Conservation (phyloP, 2,329 filamentous ascomycete genomes). For the Rhinocladiella similis region DNA sequence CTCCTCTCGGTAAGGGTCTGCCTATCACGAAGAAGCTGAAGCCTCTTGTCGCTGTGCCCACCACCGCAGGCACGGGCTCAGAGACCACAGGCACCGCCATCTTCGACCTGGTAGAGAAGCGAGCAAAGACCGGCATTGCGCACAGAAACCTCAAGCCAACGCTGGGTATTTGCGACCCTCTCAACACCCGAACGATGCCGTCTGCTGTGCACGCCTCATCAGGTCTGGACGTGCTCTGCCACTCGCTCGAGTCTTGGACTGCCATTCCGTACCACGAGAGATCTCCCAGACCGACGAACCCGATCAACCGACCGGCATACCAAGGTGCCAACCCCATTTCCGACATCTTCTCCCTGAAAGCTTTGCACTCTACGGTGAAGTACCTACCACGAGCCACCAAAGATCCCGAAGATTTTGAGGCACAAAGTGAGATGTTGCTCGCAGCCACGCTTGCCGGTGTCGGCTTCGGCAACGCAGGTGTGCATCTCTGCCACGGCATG, state of each 20-base stretch:
- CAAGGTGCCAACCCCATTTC: conserved; percentile 97
- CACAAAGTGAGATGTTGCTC: conserved; percentile 92
- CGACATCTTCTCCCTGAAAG: conserved; percentile 91
- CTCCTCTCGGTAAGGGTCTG: conserved; percentile 80
- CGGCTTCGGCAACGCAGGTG: conserved; percentile 95
- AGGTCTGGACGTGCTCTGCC: conserved; percentile 91
- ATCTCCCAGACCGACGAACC: conserved; percentile 79
- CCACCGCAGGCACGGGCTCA: conserved; percentile 82
- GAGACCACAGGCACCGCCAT: conserved; percentile 98
- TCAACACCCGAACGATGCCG: conserved; percentile 97
- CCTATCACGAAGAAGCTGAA: conserved; percentile 71
- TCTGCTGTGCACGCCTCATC: conserved; percentile 88
- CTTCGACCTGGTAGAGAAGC: conserved; percentile 87
- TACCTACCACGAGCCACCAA: conserved; percentile 86
- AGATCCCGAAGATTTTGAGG: conserved; percentile 88
- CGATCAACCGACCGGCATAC: conserved; percentile 87
- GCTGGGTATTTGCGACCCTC: conserved; percentile 78
- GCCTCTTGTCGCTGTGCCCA: conserved; percentile 80
- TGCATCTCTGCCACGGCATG: conserved; percentile 90
- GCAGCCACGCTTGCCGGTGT: conserved; percentile 92
- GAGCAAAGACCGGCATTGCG: conserved; percentile 92
- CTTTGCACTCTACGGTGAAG: conserved; percentile 79
- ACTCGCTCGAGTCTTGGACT: conserved; percentile 94
- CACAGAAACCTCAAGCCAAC: conserved; percentile 95
- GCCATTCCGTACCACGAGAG: conserved; percentile 93